Base-by-base conservation (phyloP, 2,329 filamentous ascomycete genomes). In the Fusarium cyanostomum region DNA sequence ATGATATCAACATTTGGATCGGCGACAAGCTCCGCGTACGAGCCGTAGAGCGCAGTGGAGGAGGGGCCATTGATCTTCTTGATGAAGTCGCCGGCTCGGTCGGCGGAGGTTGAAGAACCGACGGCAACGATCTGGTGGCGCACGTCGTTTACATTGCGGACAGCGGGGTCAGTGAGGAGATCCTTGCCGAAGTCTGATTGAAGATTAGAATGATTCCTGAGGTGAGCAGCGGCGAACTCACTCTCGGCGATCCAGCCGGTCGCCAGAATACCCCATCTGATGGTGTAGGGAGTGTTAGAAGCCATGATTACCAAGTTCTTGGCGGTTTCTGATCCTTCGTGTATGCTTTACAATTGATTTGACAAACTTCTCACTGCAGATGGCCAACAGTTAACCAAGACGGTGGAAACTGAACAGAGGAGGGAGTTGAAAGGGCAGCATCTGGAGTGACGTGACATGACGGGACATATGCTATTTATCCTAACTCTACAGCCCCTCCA, bases 1-100 rank as follows among this genome's bases (percentile, higher is more conserved):
- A 97, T 79, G 69, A 96, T 91, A 75, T 96, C 91, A 66, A 96
- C 85, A 70, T 92, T 85, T 7, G 89, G 80, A 74, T 96, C 92
- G 46, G 85, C 84, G 24, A 94, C 92, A 26, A 97, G 85, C 74
- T 93, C 91, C 61, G 88, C 84, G 77, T 97, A 97, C 10, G 89
- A 92, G 57, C 90, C 91, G 73, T 96, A 96, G 9, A 89, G 84
- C 69, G 86, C 86, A 55, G 90, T 89, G 8, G 86, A 82, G 15
- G 84, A 79, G 4, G 90, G 88, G n/a, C 89, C 87, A 56, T 88
- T 85, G 33, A 90, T 85, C 62, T 89, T 86, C 60, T 86, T 80
- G 73, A 96, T 84, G 79, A 96, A 96, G 45, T 87, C 80, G 59
- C 85, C 81, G 1, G 92, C 92, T 49, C 89, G 86, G 39, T 86